Conservation (phyloP, 305 asterid species). For the Plantago coronopus region DNA sequence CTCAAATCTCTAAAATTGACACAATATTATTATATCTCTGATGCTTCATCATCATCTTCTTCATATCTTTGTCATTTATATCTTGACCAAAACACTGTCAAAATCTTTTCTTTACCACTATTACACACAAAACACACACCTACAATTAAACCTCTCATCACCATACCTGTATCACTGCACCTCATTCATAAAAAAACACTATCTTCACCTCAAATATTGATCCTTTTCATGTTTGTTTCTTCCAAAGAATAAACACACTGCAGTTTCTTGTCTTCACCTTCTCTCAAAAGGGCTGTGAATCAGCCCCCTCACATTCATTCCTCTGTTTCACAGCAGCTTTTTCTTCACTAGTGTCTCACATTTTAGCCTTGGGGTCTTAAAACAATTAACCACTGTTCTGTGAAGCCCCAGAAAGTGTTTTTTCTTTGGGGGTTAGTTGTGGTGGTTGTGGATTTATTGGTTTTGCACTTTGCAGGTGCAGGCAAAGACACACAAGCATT, state of each 20-base stretch:
- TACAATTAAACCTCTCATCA: background rate
- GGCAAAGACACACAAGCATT: slow-evolving; percentile 25
- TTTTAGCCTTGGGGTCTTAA: background rate
- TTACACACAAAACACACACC: too few relatives aligned
- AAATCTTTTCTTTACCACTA: too few relatives aligned
- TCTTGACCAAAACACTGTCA: too few relatives aligned
- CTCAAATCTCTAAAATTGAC: too few relatives aligned
- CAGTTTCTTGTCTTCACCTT: background rate
- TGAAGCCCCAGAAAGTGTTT: background rate
- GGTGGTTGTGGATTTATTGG: slow-evolving; percentile 33
- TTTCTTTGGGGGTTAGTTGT: slow-evolving; percentile 9
- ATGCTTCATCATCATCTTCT: too few relatives aligned
- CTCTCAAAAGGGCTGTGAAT: background rate
- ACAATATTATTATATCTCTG: too few relatives aligned
- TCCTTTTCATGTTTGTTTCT: slow-evolving; percentile 3
- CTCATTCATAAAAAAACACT: background rate
- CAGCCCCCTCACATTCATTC: slow-evolving; percentile 19
- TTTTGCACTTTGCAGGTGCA: slow-evolving; percentile 20
- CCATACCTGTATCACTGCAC: slow-evolving; percentile 7
- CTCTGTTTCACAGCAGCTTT: slow-evolving; percentile 10
- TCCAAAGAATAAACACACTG: background rate
- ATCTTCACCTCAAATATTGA: background rate
- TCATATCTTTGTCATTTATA: too few relatives aligned
- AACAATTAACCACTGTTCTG: slow-evolving; percentile 2
- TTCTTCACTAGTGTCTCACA: slow-evolving; percentile 4